These are phyloP conservation scores for Byssoonygena ceratinophila DNA, from an alignment of 2,329 filamentous ascomycete genomes.

Conservation along the genomic window DNA sequence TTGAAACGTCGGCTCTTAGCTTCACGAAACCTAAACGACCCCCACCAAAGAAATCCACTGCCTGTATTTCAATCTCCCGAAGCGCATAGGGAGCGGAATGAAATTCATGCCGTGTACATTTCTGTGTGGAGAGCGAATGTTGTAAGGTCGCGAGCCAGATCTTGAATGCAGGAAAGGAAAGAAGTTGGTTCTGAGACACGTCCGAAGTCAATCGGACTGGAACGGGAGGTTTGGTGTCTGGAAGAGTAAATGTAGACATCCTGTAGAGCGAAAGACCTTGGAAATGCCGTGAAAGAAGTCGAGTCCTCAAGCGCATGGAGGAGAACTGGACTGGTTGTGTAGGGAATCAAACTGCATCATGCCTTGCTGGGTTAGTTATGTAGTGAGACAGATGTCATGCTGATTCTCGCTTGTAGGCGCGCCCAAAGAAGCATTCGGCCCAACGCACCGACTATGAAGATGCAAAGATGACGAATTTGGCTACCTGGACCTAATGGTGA, in stretches of 20 bases:
- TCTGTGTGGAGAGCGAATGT: conserved; percentile 40
- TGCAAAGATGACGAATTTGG: too few species aligned
- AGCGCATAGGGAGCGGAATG: conserved; percentile 43
- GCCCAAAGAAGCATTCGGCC: too few species aligned
- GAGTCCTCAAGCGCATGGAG: conserved; percentile 4
- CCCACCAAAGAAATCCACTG: conserved; percentile 43
- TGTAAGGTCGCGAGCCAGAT: conserved; percentile 45
- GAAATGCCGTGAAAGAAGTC: neutral
- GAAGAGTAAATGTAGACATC: conserved; percentile 38
- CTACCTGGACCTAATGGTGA: too few species aligned
- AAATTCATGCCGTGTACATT: conserved; percentile 40
- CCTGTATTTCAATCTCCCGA: conserved; percentile 44
- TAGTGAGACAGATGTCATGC: neutral
- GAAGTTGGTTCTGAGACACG: conserved; percentile 37
- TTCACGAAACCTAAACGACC: conserved; percentile 48
- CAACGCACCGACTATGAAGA: too few species aligned
- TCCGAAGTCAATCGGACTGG: conserved; percentile 36
- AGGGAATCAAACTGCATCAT: neutral
- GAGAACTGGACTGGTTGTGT: neutral
- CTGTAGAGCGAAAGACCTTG: neutral
- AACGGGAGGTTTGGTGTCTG: conserved; percentile 26
- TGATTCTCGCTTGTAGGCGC: neutral
- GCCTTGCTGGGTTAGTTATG: neutral
- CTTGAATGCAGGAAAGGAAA: conserved; percentile 45
- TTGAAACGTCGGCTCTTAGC: conserved; percentile 44